Evolutionary conservation across 257 asterid genomes (phyloP).

Genomic region (Ballota nigra): DNA sequence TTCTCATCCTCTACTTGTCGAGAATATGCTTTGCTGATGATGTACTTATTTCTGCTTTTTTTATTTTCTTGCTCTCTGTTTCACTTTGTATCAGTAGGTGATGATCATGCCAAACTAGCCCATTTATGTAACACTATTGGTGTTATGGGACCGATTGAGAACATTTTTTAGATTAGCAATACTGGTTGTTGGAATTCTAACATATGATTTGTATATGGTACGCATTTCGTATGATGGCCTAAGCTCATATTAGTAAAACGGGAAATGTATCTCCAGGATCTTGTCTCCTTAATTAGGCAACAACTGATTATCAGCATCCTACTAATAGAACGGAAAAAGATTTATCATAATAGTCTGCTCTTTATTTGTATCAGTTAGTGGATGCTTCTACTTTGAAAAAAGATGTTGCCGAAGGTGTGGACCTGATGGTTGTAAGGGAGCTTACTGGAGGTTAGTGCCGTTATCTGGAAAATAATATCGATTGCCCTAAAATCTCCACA

Average conservation of each 20-base stretch:
- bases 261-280: background rate
- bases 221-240: too few species aligned
- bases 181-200: too few species aligned
- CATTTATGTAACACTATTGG: too few species aligned
- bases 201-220: too few species aligned
- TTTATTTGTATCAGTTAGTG: conserved; percentile 57
- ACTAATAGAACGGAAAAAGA: background rate
- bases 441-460: conserved; percentile 86
- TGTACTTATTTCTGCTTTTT: background rate
- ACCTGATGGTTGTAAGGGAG: conserved; percentile 97
- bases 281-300: conserved; percentile 9
- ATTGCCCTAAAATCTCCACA: conserved; percentile 9
- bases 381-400: conserved; percentile 95
- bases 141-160: too few species aligned
- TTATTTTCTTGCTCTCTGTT: background rate
- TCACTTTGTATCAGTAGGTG: too few species aligned
- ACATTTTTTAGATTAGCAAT: too few species aligned
- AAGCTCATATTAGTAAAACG: too few species aligned
- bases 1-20: background rate
- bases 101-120: background rate
- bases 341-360: conserved; percentile 6
- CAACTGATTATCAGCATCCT: background rate
- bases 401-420: conserved; percentile 98
- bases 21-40: background rate
- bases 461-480: background rate